Evolutionary conservation across 306 rosid species (phyloP).

Genomic region (Cucumis cinereus): DNA sequence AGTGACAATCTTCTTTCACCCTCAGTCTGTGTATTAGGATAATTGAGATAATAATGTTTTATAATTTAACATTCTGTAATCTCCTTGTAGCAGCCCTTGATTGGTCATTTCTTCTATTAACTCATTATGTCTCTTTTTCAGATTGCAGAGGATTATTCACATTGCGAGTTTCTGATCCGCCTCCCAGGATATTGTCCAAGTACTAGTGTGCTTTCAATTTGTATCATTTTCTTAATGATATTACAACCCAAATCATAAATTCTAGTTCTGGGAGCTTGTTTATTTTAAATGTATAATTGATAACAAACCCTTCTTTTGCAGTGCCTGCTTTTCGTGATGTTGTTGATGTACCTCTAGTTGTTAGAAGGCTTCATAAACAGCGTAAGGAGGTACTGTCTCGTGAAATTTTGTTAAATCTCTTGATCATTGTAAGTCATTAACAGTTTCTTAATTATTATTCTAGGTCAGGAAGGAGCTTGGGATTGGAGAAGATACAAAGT

Average conservation of each 20-base stretch:
- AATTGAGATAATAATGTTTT: not conserved
- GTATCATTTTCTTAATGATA: not conserved
- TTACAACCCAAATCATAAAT: not conserved
- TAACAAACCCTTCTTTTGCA: conserved; percentile 11
- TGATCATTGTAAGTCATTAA: conserved; percentile 10
- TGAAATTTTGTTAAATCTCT: conserved; percentile 5
- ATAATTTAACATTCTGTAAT: not conserved
- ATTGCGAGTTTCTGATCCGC: conserved; percentile 88
- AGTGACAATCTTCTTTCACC: not conserved
- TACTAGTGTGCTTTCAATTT: conserved; percentile 10
- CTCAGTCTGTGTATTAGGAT: not conserved
- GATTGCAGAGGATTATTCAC: conserved; percentile 99
- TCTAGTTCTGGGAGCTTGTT: not conserved
- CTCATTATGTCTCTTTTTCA: not conserved
- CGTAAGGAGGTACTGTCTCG: conserved; percentile 62
- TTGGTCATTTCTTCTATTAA: not conserved
- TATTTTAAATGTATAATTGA: not conserved
- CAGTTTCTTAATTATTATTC: conserved; percentile 10
- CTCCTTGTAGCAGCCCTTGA: not conserved
- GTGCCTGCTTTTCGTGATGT: conserved; percentile 98
- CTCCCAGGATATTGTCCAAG: conserved; percentile 99
- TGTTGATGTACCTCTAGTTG: conserved; percentile 91
- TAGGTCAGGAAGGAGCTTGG: conserved; percentile 86
- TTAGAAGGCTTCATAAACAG: conserved; percentile 81
- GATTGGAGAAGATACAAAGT: conserved; percentile 50